Evolutionary conservation across 768 basidiomycete species (phyloP).

Genomic region (Xerocomus spinulosus): DNA sequence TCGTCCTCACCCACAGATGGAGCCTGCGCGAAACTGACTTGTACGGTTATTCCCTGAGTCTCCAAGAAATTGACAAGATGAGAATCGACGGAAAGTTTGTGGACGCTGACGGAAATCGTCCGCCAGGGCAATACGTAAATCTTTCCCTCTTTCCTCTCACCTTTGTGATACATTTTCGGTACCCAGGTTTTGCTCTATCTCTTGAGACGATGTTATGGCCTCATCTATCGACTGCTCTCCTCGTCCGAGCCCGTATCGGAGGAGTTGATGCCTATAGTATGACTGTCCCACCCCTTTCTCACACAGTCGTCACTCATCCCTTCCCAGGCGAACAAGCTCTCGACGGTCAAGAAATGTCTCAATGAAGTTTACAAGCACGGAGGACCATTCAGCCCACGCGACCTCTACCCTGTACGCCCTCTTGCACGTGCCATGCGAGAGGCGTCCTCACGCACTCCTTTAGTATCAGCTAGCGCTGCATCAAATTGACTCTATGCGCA

Average conservation of each 20-base stretch:
- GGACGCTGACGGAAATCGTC: conserved; percentile 86
- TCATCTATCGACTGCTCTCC: conserved; percentile 89
- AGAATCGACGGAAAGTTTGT: conserved; percentile 96
- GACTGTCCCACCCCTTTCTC: conserved; percentile 19
- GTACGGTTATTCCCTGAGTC: conserved; percentile 87
- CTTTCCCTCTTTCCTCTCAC: not conserved
- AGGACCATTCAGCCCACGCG: conserved; percentile 86
- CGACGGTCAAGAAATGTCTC: conserved; percentile 93
- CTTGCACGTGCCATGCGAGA: not conserved
- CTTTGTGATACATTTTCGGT: not conserved
- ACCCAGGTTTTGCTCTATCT: conserved; percentile 86
- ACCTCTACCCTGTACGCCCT: conserved; percentile 81
- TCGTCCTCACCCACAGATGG: conserved; percentile 96
- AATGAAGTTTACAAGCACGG: conserved; percentile 96
- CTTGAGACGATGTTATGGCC: conserved; percentile 89
- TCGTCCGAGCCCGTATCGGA: conserved; percentile 97
- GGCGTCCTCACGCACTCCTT: conserved; percentile 4
- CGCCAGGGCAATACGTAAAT: conserved; percentile 91
- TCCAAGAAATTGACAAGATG: conserved; percentile 97
- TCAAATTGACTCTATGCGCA: conserved; percentile 90
- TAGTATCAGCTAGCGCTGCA: conserved; percentile 93
- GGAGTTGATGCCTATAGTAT: conserved; percentile 93
- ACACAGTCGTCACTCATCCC: not conserved
- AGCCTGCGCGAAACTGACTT: conserved; percentile 91
- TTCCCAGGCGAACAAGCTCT: conserved; percentile 85